Evolutionary conservation across 164 flowering plant species (phyloP), one percentile per base, ranked within the genome.

Genomic region (Stephania yunnanensis): DNA sequence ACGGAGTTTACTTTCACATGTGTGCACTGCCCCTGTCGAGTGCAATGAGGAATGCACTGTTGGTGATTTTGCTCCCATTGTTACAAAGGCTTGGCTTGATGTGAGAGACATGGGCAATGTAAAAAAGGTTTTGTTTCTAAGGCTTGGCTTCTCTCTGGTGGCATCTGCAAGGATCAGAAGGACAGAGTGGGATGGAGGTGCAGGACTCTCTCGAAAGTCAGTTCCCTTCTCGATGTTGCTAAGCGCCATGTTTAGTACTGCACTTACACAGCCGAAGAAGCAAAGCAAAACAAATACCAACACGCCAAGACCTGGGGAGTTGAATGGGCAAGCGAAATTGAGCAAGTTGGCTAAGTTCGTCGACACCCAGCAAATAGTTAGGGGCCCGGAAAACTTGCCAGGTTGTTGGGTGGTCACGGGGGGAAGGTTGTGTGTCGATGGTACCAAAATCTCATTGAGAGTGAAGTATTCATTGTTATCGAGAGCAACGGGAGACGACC

Each of bases 321-420:
- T 94, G 2, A 97, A 96, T 2, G 63, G 22, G 11, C 89, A 92
- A 0, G 25, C 80, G 7, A 85, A 61, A 78, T 78, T 86, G 10
- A 88, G 90, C 6, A 90, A 81, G 74, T 73, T 90, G 87, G 70
- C 83, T 4, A 84, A 44, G 77, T 88, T 91, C 81, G 92, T 95
- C 53, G 91, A 91, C 63, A 87, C 87, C 5, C 87, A 82, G 76
- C 98, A 93, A 73, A 89, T 83, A 86, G 84, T 87, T 53, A 81
- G 99, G 65, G 99, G 99, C 0, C 99, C 99, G 0, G 96, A 92
- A 81, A 88, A 91, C 65, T 74, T 75, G 7, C 99, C 98, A 6
- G 99, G 99, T 46, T 87, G 88, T 78, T 95, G 99, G 99, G 93
- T 92, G 76, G 92, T 93, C 36, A 90, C 97, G 1, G 99, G 99